These are phyloP conservation scores for Fusarium sp. DNA, from an alignment of 2,329 filamentous ascomycete species.

Conservation along the genomic window DNA sequence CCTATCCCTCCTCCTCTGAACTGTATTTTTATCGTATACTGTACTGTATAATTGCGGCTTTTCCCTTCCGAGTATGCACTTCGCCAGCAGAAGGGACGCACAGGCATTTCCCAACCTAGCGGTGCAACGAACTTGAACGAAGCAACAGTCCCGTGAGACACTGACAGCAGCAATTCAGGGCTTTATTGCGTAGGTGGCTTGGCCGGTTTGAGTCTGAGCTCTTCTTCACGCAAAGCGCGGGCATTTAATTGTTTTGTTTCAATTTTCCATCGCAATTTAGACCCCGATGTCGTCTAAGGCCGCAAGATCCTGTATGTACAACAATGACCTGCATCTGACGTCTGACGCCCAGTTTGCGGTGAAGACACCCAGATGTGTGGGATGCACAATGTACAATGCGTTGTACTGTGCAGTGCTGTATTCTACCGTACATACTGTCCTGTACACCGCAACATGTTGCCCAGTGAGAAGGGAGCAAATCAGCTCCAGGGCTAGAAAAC, in stretches of 20 bases:
- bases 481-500: constrained; percentile 21
- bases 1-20: background rate
- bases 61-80: constrained; percentile 11
- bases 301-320: background rate
- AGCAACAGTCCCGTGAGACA: background rate
- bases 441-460: constrained; percentile 14
- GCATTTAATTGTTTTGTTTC: background rate
- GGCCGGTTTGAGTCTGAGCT: background rate
- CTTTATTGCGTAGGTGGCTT: constrained; percentile 2
- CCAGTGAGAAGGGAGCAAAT: background rate
- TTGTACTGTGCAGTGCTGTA: background rate
- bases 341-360: background rate
- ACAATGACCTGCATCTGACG: background rate
- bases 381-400: background rate
- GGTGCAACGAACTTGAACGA: background rate
- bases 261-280: background rate
- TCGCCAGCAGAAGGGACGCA: background rate
- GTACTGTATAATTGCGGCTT: constrained; percentile 6
- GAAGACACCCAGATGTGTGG: background rate
- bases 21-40: background rate
- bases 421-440: background rate
- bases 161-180: background rate
- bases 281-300: background rate
- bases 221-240: background rate
- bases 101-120: background rate